These are phyloP conservation scores for Trichoderma sp. DNA, from an alignment of 2,329 filamentous ascomycete genomes.

Conservation along the genomic window DNA sequence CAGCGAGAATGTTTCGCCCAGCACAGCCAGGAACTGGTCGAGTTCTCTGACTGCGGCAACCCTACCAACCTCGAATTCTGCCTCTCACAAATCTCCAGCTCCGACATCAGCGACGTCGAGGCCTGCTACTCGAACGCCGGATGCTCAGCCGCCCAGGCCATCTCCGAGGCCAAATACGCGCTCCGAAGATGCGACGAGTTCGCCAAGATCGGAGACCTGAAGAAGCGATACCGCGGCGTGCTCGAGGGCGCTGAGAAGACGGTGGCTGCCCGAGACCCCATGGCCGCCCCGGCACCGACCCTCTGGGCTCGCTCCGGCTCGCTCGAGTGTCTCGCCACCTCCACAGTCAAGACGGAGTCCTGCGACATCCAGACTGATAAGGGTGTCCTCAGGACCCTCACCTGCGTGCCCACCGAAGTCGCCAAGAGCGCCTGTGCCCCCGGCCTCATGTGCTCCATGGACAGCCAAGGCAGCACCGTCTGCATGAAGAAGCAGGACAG, in stretches of 20 bases:
- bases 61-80: constrained; percentile 46
- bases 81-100: constrained; percentile 40
- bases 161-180: constrained; percentile 34
- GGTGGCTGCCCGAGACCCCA: constrained; percentile 25
- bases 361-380: constrained; percentile 46
- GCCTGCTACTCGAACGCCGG: constrained; percentile 41
- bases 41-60: constrained; percentile 48
- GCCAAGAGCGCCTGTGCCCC: constrained; percentile 44
- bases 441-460: constrained; percentile 48
- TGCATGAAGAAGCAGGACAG: constrained; percentile 45
- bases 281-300: constrained; percentile 27
- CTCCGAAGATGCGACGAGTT: constrained; percentile 39
- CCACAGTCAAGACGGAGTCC: constrained; percentile 37
- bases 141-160: constrained; percentile 39
- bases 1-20: constrained; percentile 44
- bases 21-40: constrained; percentile 44
- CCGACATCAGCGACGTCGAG: constrained; percentile 41
- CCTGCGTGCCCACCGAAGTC: constrained; percentile 44
- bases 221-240: constrained; percentile 33
- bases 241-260: not conserved
- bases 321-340: constrained; percentile 43
- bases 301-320: constrained; percentile 25
- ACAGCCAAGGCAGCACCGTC: constrained; percentile 40
- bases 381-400: constrained; percentile 37
- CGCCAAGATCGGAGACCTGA: constrained; percentile 33